These are phyloP conservation scores for Leishmania martiniquensis DNA, from an alignment of 208 protist species.

Conservation along the genomic window DNA sequence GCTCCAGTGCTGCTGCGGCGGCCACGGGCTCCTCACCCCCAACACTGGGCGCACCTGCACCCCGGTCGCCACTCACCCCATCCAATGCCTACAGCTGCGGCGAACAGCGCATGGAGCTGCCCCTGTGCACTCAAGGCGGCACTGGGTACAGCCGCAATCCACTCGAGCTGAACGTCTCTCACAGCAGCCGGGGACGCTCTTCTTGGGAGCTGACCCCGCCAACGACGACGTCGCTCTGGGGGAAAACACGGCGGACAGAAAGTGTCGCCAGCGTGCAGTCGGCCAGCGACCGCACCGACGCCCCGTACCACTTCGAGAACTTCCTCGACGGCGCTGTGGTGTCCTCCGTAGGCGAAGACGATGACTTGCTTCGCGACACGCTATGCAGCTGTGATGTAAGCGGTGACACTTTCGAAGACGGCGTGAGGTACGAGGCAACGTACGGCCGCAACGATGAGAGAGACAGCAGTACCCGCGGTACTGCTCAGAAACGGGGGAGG, in stretches of 20 bases:
- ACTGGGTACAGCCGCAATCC: constrained; percentile 4
- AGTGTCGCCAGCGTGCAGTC: constrained; percentile 22
- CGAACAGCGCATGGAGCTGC: background rate
- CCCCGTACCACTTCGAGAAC: constrained; percentile 23
- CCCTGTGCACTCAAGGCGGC: background rate
- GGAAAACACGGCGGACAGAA: constrained; percentile 1
- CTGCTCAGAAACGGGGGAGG: background rate
- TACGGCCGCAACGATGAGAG: background rate
- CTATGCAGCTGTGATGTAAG: background rate
- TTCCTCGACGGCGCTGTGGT: constrained; percentile 16
- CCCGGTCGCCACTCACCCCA: background rate
- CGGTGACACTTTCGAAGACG: background rate
- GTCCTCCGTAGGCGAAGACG: constrained; percentile 19
- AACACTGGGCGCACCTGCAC: background rate
- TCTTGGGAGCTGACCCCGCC: background rate
- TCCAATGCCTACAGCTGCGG: background rate
- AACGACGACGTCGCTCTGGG: background rate
- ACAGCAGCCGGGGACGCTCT: background rate
- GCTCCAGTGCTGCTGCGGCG: background rate
- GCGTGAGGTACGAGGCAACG: background rate
- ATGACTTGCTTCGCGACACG: background rate
- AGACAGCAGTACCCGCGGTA: background rate
- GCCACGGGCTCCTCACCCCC: background rate
- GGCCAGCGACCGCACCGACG: constrained; percentile 21
- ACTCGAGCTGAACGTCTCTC: constrained; percentile 6